Evolutionary conservation across 768 basidiomycete genomes (phyloP).

Genomic region (Phanerodontia chrysosporium): DNA sequence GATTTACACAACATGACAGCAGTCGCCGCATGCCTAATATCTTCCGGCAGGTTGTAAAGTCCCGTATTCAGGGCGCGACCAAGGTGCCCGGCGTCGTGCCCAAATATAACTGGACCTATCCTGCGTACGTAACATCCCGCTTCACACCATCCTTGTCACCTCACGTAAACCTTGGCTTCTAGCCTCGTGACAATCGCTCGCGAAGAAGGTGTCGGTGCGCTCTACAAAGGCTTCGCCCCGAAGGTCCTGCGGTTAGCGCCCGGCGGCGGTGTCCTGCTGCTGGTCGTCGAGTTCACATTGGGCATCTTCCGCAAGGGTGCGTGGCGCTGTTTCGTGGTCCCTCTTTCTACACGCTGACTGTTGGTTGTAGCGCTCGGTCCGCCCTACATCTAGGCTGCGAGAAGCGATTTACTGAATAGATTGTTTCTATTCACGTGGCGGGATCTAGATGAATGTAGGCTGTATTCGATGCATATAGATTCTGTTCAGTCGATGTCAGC

Average conservation of each 20-base stretch:
- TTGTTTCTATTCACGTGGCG: no score
- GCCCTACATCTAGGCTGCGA: constrained; percentile 19
- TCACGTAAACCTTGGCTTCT: neutral
- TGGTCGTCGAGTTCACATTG: constrained; percentile 89
- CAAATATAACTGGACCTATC: constrained; percentile 96
- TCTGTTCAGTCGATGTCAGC: no score
- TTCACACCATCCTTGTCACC: neutral
- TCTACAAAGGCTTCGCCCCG: constrained; percentile 95
- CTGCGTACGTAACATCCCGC: constrained; percentile 45
- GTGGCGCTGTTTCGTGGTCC: neutral
- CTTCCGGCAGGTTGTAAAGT: constrained; percentile 78
- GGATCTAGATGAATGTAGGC: neutral
- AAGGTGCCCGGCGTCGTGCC: constrained; percentile 66
- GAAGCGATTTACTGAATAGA: neutral
- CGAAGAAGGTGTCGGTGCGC: constrained; percentile 80
- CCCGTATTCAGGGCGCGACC: constrained; percentile 80
- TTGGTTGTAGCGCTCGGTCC: constrained; percentile 21
- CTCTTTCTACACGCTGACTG: neutral
- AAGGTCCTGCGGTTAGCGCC: constrained; percentile 95
- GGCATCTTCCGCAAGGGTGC: constrained; percentile 70
- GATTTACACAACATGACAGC: no score
- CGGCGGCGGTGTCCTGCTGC: constrained; percentile 88
- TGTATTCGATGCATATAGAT: neutral
- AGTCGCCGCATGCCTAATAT: neutral
- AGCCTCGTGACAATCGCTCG: constrained; percentile 72